These are phyloP conservation scores for Amaranthus cruentus DNA, from an alignment of 148 eudicot species.

Conservation along the genomic window DNA sequence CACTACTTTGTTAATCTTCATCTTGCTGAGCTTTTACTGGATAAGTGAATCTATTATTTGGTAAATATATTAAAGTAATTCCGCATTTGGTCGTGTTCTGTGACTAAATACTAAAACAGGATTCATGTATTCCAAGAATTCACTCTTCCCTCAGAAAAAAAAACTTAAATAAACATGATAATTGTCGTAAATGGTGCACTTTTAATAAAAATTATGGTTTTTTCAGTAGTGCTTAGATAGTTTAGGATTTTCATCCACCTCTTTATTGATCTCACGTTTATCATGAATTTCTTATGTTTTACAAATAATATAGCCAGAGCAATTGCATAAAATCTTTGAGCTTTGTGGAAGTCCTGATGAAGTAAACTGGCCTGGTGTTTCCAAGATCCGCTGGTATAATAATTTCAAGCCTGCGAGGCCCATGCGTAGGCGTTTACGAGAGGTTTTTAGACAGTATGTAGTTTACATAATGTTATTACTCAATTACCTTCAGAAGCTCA, in stretches of 20 bases:
- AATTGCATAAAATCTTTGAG: constrained; percentile 70
- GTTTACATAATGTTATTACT: background rate
- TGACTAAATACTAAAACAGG: background rate
- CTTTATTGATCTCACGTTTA: background rate
- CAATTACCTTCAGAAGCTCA: background rate
- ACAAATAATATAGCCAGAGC: constrained; percentile 52
- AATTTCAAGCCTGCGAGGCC: constrained; percentile 67
- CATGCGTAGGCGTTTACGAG: constrained; percentile 63
- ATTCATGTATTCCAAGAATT: background rate
- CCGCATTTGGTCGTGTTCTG: background rate
- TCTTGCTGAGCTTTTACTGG: background rate
- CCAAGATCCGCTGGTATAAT: constrained; percentile 70
- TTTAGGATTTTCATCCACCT: background rate
- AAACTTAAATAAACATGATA: background rate
- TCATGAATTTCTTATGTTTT: background rate
- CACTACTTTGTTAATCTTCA: background rate
- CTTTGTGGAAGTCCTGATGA: constrained; percentile 83
- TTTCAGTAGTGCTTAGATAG: background rate
- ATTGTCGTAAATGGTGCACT: background rate
- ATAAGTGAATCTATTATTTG: background rate
- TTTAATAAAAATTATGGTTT: background rate
- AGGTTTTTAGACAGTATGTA: constrained; percentile 65
- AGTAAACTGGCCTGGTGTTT: constrained; percentile 75
- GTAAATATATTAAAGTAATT: background rate
- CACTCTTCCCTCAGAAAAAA: background rate